Conservation (phyloP, 495 filamentous ascomycete species). For the Podospora pseudoanserina region DNA sequence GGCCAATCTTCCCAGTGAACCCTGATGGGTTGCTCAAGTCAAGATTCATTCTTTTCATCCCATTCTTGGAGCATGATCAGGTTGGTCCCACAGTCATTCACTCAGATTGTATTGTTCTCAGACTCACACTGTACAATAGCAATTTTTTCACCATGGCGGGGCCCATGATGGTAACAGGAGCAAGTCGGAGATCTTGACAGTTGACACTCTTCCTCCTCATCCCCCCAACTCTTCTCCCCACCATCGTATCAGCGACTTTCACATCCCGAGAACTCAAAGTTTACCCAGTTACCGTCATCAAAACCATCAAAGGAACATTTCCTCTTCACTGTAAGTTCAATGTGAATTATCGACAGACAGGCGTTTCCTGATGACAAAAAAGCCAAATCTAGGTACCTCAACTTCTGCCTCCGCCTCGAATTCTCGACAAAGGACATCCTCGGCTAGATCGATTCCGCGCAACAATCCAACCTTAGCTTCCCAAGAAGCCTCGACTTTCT, state of each 20-base stretch:
- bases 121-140: not conserved
- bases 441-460: not conserved
- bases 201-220: not conserved
- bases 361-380: not conserved
- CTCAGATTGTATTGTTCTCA: not conserved
- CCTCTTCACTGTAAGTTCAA: too few relatives aligned
- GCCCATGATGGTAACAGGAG: too few relatives aligned
- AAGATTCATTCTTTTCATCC: not conserved
- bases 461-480: too few relatives aligned
- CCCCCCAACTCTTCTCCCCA: too few relatives aligned
- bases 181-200: too few relatives aligned
- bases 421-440: not conserved
- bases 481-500: not conserved
- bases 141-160: not conserved
- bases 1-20: too few relatives aligned
- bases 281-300: not conserved
- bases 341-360: not conserved
- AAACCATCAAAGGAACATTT: too few relatives aligned
- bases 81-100: not conserved
- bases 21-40: not conserved
- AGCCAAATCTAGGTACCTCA: not conserved
- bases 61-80: not conserved
- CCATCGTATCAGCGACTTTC: not conserved
- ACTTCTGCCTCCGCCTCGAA: not conserved
- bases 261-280: not conserved